Evolutionary conservation across 2,329 filamentous ascomycete species (phyloP).

Genomic region (Stromatinia cepivora): DNA sequence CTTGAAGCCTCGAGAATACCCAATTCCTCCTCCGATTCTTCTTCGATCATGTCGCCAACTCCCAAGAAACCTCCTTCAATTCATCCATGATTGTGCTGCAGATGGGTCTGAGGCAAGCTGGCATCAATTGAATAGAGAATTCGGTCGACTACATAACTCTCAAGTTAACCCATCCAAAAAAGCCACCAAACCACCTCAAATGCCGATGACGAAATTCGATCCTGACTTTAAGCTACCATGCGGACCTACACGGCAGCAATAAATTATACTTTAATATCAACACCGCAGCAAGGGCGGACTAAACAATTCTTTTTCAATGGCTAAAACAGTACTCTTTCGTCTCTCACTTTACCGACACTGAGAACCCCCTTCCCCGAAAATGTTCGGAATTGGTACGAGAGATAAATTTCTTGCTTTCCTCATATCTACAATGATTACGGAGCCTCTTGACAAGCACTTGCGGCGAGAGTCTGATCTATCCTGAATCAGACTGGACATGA

Average conservation of each 20-base stretch:
- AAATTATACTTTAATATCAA: background rate
- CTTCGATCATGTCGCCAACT: background rate
- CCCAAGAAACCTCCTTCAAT: background rate
- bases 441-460: background rate
- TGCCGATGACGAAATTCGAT: background rate
- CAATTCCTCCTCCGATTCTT: background rate
- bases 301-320: background rate
- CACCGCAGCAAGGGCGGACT: background rate
- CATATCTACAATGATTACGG: background rate
- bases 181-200: background rate
- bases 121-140: background rate
- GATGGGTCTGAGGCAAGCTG: background rate
- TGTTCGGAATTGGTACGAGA: background rate
- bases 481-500: background rate
- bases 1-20: background rate
- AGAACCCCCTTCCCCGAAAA: background rate
- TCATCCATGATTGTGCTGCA: background rate
- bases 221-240: background rate
- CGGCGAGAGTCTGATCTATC: too few species aligned
- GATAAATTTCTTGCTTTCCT: background rate
- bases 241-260: background rate
- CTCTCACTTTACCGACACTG: background rate
- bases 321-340: background rate
- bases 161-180: background rate
- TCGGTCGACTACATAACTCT: background rate